These are phyloP conservation scores for Fraxinus greggii DNA, from an alignment of 305 asterid genomes.

Conservation along the genomic window DNA sequence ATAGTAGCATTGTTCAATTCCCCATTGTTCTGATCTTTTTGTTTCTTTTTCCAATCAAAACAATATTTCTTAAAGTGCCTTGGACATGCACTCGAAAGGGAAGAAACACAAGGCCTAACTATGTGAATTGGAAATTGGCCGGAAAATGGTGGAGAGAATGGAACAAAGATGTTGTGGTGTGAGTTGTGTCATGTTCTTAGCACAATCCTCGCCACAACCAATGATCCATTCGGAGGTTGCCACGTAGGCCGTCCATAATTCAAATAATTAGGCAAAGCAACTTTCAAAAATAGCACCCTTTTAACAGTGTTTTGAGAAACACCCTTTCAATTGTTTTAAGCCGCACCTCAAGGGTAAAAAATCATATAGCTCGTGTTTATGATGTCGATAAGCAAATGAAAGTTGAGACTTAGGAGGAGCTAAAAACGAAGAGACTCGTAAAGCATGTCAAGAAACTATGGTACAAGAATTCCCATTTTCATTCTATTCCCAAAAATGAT, in stretches of 20 bases:
- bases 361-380: conserved; percentile 23
- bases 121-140: conserved; percentile 11
- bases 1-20: too few relatives aligned
- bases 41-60: too few relatives aligned
- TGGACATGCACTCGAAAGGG: conserved; percentile 42
- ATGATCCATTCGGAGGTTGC: too few relatives aligned
- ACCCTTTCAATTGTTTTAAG: conserved; percentile 3
- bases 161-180: conserved; percentile 27
- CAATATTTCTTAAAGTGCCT: neutral
- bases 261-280: too few relatives aligned
- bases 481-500: neutral
- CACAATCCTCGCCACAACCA: too few relatives aligned
- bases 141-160: conserved; percentile 7
- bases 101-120: conserved; percentile 46
- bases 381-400: neutral
- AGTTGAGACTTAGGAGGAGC: neutral
- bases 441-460: neutral
- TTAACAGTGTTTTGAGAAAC: too few relatives aligned
- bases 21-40: too few relatives aligned
- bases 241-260: too few relatives aligned
- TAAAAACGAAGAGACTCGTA: conserved; percentile 12
- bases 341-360: conserved; percentile 41
- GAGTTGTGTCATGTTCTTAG: conserved; percentile 38
- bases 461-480: neutral
- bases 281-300: too few relatives aligned